Percentiles rank a stretch among this genome's conserved stretches.
These are phyloP conservation scores for Nakaseomyces bracarensis DNA, from an alignment of 1,139 yeast genomes.

Conservation along the genomic window DNA sequence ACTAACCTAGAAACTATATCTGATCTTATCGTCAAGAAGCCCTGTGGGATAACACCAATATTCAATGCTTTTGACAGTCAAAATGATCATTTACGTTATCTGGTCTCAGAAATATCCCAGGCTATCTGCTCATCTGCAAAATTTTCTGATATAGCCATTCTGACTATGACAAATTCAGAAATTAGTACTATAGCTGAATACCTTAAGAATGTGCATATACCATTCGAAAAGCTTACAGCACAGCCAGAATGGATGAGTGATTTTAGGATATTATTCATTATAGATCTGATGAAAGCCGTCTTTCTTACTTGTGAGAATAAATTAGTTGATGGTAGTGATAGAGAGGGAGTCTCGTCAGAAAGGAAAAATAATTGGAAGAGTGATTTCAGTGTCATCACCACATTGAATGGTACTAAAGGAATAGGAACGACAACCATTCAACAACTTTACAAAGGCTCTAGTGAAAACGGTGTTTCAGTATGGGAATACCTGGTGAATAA, in stretches of 20 bases:
- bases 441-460: conserved; percentile 17
- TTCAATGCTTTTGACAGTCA: conserved; percentile 13
- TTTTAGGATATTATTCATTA: conserved; percentile 37
- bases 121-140: conserved; percentile 23
- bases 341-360: neutral
- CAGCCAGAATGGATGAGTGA: conserved; percentile 49
- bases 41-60: conserved; percentile 18
- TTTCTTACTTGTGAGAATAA: conserved; percentile 12
- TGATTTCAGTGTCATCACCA: conserved; percentile 24
- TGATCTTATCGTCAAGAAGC: conserved; percentile 32
- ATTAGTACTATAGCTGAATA: conserved; percentile 38
- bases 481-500: conserved; percentile 21
- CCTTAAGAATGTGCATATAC: conserved; percentile 39
- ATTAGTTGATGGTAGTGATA: neutral
- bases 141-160: conserved; percentile 44
- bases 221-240: conserved; percentile 39
- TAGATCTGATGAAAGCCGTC: conserved; percentile 42
- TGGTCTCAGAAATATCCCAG: conserved; percentile 20
- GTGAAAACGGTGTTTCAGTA: conserved; percentile 13
- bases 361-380: conserved; percentile 13
- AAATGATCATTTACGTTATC: conserved; percentile 20
- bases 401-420: conserved; percentile 24
- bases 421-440: conserved; percentile 22
- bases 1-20: conserved; percentile 10
- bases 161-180: conserved; percentile 49